These are phyloP conservation scores for Salix viminalis DNA, from an alignment of 345 rosid species.

Conservation along the genomic window DNA sequence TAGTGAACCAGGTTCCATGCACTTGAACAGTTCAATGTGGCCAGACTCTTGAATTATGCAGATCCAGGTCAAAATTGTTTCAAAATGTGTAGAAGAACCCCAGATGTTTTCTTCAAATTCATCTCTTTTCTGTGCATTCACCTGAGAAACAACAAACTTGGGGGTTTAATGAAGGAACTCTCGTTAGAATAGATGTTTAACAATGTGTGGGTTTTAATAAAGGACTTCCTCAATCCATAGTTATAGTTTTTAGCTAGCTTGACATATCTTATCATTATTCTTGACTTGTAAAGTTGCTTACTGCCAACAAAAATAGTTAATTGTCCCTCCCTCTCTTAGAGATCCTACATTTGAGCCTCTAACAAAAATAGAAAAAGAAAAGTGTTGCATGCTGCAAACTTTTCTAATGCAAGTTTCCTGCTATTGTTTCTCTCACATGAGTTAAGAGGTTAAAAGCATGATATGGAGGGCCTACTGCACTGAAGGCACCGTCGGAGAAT, in stretches of 20 bases:
- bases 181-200: not conserved
- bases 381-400: not conserved
- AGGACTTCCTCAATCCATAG: not conserved
- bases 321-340: no score
- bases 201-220: not conserved
- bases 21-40: not conserved
- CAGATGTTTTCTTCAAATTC: not conserved
- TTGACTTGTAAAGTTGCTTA: not conserved
- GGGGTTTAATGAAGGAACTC: not conserved
- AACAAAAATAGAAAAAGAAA: no score
- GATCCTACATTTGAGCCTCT: no score
- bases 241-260: no score
- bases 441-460: not conserved
- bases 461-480: not conserved
- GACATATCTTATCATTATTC: no score
- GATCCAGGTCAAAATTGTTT: not conserved
- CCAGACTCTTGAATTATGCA: not conserved
- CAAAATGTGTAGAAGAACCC: not conserved
- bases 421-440: not conserved
- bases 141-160: not conserved
- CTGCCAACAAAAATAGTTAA: no score
- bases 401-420: not conserved
- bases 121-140: not conserved
- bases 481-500: not conserved
- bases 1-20: not conserved